Evolutionary conservation across 768 basidiomycete species (phyloP).

Genomic region (Sarcodon sp.): DNA sequence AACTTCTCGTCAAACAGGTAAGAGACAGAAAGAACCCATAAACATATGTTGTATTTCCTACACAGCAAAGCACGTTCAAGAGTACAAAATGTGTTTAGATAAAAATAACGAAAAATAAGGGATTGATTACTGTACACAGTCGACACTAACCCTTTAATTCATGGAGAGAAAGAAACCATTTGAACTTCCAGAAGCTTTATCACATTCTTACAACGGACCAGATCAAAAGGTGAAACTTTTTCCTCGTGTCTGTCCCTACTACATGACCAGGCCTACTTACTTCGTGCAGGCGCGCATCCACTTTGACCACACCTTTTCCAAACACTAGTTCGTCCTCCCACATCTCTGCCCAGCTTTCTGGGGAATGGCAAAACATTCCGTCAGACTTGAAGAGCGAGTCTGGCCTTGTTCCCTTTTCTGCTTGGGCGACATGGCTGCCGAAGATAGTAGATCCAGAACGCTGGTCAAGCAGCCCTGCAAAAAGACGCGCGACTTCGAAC

Average conservation of each 20-base stretch:
- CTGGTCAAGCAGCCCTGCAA: slow-evolving; percentile 29
- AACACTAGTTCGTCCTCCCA: slow-evolving; percentile 25
- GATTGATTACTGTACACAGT: no score
- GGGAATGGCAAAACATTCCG: slow-evolving; percentile 19
- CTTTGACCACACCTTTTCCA: slow-evolving; percentile 18
- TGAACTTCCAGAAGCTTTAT: neutral
- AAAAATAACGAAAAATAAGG: no score
- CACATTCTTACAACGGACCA: slow-evolving; percentile 14
- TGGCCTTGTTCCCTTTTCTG: slow-evolving; percentile 16
- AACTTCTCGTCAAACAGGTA: no score
- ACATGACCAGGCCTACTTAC: neutral
- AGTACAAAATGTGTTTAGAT: no score
- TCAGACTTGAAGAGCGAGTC: neutral
- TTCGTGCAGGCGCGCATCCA: slow-evolving; percentile 9
- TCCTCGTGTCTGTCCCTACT: neutral
- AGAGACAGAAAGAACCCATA: no score
- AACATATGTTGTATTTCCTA: no score
- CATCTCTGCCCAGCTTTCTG: slow-evolving; percentile 21
- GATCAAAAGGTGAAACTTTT: slow-evolving; percentile 6
- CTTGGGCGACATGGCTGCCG: slow-evolving; percentile 23
- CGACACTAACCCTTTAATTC: no score
- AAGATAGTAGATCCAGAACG: slow-evolving; percentile 32
- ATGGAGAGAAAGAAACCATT: no score
- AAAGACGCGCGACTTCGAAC: slow-evolving; percentile 23
- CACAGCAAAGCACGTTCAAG: no score